Evolutionary conservation across 2,329 filamentous ascomycete genomes (phyloP).

Genomic region (Ceratocystis diversiconidia): DNA sequence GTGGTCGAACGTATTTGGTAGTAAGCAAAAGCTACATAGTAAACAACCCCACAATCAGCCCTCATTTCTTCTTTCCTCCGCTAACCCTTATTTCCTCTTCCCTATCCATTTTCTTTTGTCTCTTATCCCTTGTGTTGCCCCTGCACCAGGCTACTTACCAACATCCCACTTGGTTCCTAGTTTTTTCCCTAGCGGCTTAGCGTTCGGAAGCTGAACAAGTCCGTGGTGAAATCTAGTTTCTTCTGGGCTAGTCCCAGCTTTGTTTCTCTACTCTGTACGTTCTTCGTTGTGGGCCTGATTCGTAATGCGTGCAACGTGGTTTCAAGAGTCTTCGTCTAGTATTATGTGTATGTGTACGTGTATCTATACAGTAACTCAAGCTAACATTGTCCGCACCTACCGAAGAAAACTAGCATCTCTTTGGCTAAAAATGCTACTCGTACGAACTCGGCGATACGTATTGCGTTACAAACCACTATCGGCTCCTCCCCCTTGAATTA

Average conservation of each 20-base stretch:
- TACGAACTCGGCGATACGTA: background rate
- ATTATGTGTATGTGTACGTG: background rate
- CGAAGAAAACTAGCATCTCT: background rate
- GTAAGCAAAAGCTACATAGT: too few species aligned
- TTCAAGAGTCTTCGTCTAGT: background rate
- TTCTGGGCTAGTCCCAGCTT: background rate
- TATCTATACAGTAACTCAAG: background rate
- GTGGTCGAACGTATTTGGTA: too few species aligned
- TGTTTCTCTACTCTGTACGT: too few species aligned
- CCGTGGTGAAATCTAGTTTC: background rate
- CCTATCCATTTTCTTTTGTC: background rate
- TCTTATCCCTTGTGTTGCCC: background rate
- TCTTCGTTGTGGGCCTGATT: background rate
- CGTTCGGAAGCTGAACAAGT: background rate
- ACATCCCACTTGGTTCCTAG: background rate
- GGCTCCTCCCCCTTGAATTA: background rate
- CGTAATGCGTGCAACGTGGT: background rate
- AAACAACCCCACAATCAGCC: too few species aligned
- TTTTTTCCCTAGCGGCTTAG: background rate
- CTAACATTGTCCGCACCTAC: background rate
- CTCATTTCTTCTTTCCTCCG: too few species aligned
- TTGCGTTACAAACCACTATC: background rate
- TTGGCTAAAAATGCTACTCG: background rate
- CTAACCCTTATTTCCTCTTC: background rate
- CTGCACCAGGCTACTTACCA: background rate